A percentile compares a stretch with the other conserved stretches of the same genome.
phyloP scores from a whole-genome alignment of 345 rosid species.

The Citrus unshiu region DNA sequence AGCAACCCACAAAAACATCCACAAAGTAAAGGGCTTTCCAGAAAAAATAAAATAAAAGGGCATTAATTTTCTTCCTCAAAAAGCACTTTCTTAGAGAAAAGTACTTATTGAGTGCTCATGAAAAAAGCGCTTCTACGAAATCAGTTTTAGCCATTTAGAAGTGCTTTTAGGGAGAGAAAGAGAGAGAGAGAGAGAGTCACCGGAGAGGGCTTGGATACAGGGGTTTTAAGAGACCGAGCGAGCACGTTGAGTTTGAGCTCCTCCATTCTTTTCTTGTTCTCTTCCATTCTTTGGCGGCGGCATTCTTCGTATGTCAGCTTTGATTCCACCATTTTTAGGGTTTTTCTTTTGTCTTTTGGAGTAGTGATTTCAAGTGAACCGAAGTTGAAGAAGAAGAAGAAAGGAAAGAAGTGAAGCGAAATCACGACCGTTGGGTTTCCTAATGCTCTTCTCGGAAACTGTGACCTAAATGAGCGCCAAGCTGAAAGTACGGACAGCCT shows the following conservation, averaged over 20 bases:
- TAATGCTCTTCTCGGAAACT: background rate
- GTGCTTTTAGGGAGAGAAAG: background rate
- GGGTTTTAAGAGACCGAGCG: constrained; percentile 37
- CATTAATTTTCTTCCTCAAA: background rate
- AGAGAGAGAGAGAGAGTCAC: constrained; percentile 28
- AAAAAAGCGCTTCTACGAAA: background rate
- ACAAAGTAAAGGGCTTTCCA: background rate
- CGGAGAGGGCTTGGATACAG: constrained; percentile 39
- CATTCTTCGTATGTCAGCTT: constrained; percentile 55
- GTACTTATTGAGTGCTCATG: background rate
- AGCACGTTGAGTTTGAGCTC: constrained; percentile 63
- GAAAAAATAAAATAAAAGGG: background rate
- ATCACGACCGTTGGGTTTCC: background rate
- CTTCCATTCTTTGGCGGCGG: constrained; percentile 63
- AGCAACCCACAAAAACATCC: background rate
- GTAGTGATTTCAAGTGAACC: no score
- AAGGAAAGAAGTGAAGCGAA: background rate
- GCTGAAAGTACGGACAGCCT: background rate
- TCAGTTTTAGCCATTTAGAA: background rate
- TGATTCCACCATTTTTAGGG: constrained; percentile 39
- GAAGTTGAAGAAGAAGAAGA: background rate
- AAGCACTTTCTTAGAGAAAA: background rate
- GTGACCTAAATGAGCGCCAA: background rate
- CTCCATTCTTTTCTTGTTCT: constrained; percentile 73
- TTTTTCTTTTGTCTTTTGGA: background rate